Evolutionary conservation across 352 stramenopile species (phyloP), one percentile per base, ranked within the genome.

Genomic region (Phytophthora sp.): DNA sequence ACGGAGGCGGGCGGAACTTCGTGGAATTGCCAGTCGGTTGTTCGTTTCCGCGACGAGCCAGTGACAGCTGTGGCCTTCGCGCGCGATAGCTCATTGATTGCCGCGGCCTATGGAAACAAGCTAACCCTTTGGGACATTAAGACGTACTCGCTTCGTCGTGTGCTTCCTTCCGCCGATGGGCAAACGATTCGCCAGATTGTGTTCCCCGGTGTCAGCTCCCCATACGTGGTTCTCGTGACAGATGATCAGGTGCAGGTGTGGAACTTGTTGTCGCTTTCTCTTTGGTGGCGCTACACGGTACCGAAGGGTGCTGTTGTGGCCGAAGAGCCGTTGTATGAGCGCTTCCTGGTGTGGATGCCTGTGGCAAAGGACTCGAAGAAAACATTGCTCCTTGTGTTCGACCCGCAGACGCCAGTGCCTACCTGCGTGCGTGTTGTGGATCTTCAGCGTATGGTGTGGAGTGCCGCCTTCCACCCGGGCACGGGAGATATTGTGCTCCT

Each of bases 51-150:
- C 30, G 74, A 91, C 13, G 69, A 75, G 30, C 64, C 80, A 9
- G 88, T 97, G 50, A 88, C 81, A 12, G 72, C 79, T 1, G 72
- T 90, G n/a, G 69, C 66, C 12, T 93, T 96, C 51, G 74, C 88
- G 3, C 44, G 67, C 8, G 89, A 97, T 51, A 87, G 84, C 7
- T 96, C 89, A 38, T 63, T 97, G 30, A 65, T 97, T 18, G 89
- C 88, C 1, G 82, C 96, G 41, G 88, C 85, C 2, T 96, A 96
- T 55, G 79, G 74, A 17, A 72, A 82, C 30, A 67, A 95, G 38
- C 54, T 97, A 18, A 96, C 89, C 37, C 73, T 97, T 23, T 97
- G 89, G 89, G 87, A 97, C 44, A 69, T 92, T 11, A 43, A 54
- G 9, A 92, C 82, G 11, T 87, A 93, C 65, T 72, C 83, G 23